phyloP scores from a whole-genome alignment of 1,284 basidiomycete genomes.

The Malassezia japonica region DNA sequence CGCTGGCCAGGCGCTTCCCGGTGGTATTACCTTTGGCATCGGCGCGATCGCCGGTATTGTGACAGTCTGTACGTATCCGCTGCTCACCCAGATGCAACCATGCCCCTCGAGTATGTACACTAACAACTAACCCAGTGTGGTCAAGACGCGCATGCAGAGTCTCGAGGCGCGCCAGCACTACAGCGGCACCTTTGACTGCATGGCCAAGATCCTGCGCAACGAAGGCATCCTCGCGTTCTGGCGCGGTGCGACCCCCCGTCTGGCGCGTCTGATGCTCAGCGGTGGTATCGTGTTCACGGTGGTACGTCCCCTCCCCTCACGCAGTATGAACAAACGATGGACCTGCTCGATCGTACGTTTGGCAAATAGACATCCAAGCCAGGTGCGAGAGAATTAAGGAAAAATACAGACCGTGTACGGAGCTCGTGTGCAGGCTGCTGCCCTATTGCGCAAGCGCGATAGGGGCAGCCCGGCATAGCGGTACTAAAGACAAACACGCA shows the following conservation, averaged over 20 bases:
- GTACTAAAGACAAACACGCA: neutral
- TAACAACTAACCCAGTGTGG: constrained; percentile 52
- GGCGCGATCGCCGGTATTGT: constrained; percentile 86
- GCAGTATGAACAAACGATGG: constrained; percentile 17
- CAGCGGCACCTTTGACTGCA: constrained; percentile 85
- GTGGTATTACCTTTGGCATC: constrained; percentile 82
- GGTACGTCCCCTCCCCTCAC: constrained; percentile 10
- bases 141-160: constrained; percentile 96
- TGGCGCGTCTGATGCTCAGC: constrained; percentile 57
- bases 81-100: constrained; percentile 49
- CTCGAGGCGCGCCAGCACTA: constrained; percentile 73
- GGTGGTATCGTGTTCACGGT: constrained; percentile 93
- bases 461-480: neutral
- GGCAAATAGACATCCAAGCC: neutral
- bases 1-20: constrained; percentile 74
- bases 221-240: constrained; percentile 82
- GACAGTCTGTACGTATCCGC: constrained; percentile 57
- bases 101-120: constrained; percentile 33
- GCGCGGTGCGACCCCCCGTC: constrained; percentile 69
- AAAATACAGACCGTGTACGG: neutral
- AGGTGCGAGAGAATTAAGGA: neutral
- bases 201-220: constrained; percentile 50
- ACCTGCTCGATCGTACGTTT: constrained; percentile 10
- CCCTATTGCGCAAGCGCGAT: neutral
- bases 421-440: neutral